Base-by-base conservation (phyloP, 169 alveolate species). In the Plasmodium yoelii region DNA sequence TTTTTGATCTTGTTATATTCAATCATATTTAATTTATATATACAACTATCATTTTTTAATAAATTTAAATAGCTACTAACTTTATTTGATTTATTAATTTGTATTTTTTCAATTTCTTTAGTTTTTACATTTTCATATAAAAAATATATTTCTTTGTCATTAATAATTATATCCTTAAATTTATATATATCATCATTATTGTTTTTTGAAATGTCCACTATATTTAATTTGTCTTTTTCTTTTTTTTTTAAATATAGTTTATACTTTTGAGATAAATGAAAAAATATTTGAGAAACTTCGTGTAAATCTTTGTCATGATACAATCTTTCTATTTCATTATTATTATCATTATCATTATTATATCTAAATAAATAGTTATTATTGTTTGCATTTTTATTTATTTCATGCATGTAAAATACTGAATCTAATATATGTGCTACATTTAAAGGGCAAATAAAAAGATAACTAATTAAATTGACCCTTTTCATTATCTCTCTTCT, bases 361-460 rank as follows among this genome's bases (percentile, higher is more conserved):
- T 82, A 67, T 46, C 5, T 67, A 53, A 56, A 67, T 8, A 47
- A 10, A 13, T 82, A 28, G 15, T 59, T 61, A 34, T 34, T 34
- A 18, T 24, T 64, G 15, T 42, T 19, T 10, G 12, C 9, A 44
- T 34, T 67, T 59, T 59, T 64, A 39, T 60, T 15, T 67, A 82
- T n/a, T 8, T 70, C 72, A 51, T n/a, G 65, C 26, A 59, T 15
- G 39, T 53, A 82, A 24, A 46, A 51, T 19, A 71, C 63, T 6
- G 42, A 7, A 26, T 82, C 90, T 4, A 82, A 67, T 44, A 82
- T 26, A 60, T 82, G 61, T 47, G 24, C 34, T 15, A 82, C 44
- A 46, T 82, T 82, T 15, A 82, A 42, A 26, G 90, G 90, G 22
- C 90, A 82, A 10, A 67, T 53, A 1, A 82, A 18, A 9, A 82